phyloP scores from a whole-genome alignment of 371 early-diverging fungal genomes.

The Coemansia sp. region DNA sequence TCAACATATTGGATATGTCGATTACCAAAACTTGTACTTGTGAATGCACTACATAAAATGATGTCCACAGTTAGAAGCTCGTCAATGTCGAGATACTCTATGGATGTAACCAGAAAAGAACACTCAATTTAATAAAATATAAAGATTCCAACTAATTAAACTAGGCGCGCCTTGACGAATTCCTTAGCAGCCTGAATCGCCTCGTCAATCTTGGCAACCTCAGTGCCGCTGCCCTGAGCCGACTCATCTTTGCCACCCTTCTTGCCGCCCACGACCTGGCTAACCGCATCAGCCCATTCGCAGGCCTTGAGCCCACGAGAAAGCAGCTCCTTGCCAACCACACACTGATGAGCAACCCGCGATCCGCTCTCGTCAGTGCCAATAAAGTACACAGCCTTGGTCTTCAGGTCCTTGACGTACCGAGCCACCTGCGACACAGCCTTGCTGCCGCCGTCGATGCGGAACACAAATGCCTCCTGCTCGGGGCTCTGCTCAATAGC shows the following conservation, averaged over 20 bases:
- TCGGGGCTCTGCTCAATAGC: conserved; percentile 76
- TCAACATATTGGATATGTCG: too few relatives aligned
- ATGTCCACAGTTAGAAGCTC: too few relatives aligned
- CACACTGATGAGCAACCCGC: conserved; percentile 81
- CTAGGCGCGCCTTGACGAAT: conserved; percentile 68
- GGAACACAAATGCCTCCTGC: conserved; percentile 59
- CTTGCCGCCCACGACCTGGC: conserved; percentile 84
- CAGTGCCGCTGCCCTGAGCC: conserved; percentile 80
- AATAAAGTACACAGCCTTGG: conserved; percentile 76
- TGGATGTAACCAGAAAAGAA: too few relatives aligned
- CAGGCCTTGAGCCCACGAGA: conserved; percentile 78
- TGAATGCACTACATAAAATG: too few relatives aligned
- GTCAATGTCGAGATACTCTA: too few relatives aligned
- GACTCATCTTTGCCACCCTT: conserved; percentile 85
- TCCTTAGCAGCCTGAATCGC: conserved; percentile 75
- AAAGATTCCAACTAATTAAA: background rate
- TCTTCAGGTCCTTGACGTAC: conserved; percentile 71
- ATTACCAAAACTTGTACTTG: too few relatives aligned
- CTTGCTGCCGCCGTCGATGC: conserved; percentile 54
- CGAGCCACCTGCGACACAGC: conserved; percentile 56
- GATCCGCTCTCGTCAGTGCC: conserved; percentile 65
- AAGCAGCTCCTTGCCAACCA: conserved; percentile 72
- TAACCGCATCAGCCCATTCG: conserved; percentile 86
- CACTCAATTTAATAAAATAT: too few relatives aligned
- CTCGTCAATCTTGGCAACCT: conserved; percentile 58